Percentiles rank a stretch among this genome's conserved stretches.
These are phyloP conservation scores for Cucumis variabilis DNA, from an alignment of 331 rosid genomes.

Conservation along the genomic window DNA sequence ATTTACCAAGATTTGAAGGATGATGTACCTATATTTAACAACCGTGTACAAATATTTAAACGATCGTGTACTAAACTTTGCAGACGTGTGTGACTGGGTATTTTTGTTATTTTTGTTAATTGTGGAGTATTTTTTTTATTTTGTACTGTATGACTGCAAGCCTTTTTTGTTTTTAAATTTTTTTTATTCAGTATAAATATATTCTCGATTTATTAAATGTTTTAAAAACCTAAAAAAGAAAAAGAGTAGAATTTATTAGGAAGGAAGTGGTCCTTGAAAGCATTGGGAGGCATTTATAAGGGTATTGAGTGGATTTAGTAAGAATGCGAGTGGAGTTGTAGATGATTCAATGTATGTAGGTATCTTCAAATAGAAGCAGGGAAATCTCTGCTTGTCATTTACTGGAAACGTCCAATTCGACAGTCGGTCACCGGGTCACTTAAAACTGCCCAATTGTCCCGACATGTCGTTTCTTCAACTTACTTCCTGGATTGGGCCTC, in stretches of 20 bases:
- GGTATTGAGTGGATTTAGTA: neutral
- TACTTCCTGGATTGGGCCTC: neutral
- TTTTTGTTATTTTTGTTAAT: too few species aligned
- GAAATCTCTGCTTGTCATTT: neutral
- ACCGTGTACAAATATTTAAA: too few species aligned
- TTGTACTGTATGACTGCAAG: too few species aligned
- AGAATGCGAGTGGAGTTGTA: neutral
- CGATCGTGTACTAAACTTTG: too few species aligned
- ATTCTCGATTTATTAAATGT: too few species aligned
- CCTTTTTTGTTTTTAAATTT: too few species aligned
- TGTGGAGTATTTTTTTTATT: too few species aligned
- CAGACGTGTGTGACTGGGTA: too few species aligned
- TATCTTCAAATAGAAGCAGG: neutral
- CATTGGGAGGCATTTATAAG: neutral
- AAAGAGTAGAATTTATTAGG: neutral
- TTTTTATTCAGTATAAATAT: too few species aligned
- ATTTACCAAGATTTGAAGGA: too few species aligned
- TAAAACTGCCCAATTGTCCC: neutral
- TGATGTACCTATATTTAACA: too few species aligned
- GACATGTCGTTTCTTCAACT: constrained; percentile 14
- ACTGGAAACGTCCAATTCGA: neutral
- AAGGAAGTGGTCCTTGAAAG: neutral
- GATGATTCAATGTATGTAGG: constrained; percentile 22
- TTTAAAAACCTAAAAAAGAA: too few species aligned
- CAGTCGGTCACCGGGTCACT: constrained; percentile 1